These are phyloP conservation scores for Raphanus hybrid DNA, from an alignment of 441 rosid species.

Conservation along the genomic window DNA sequence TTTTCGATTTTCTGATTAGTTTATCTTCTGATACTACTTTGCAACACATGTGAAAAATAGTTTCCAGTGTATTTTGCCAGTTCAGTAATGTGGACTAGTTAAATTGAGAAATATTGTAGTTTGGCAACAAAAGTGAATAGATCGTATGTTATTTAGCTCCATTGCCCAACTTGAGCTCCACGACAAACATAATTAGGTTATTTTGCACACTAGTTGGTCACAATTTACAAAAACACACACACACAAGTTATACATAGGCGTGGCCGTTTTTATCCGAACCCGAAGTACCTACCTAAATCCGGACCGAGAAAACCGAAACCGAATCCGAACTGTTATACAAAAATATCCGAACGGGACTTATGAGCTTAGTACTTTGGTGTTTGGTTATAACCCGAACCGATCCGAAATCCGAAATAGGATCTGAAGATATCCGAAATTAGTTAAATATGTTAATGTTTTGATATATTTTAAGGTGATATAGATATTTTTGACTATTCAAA, in stretches of 20 bases:
- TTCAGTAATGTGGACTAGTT: not conserved
- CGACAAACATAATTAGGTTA: constrained; percentile 19
- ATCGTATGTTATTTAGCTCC: constrained; percentile 21
- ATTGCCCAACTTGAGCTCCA: constrained; percentile 16
- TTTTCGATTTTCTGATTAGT: constrained; percentile 9
- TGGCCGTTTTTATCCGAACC: too few species aligned
- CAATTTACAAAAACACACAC: not conserved
- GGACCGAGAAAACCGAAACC: too few species aligned
- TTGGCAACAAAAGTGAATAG: constrained; percentile 11
- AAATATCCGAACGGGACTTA: too few species aligned
- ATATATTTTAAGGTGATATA: too few species aligned
- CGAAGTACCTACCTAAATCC: too few species aligned
- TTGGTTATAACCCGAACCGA: too few species aligned
- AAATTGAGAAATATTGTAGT: constrained; percentile 3
- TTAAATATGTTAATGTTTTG: too few species aligned
- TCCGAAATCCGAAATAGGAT: too few species aligned
- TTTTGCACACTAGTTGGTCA: constrained; percentile 17
- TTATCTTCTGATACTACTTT: constrained; percentile 3
- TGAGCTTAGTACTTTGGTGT: too few species aligned
- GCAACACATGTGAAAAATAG: constrained; percentile 30
- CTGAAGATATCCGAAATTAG: too few species aligned
- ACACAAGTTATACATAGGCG: not conserved
- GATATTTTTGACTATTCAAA: too few species aligned
- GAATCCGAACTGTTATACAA: too few species aligned
- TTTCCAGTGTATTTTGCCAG: constrained; percentile 22